phyloP scores from a whole-genome alignment of 768 basidiomycete species.

The Pleurotus pulmonarius region DNA sequence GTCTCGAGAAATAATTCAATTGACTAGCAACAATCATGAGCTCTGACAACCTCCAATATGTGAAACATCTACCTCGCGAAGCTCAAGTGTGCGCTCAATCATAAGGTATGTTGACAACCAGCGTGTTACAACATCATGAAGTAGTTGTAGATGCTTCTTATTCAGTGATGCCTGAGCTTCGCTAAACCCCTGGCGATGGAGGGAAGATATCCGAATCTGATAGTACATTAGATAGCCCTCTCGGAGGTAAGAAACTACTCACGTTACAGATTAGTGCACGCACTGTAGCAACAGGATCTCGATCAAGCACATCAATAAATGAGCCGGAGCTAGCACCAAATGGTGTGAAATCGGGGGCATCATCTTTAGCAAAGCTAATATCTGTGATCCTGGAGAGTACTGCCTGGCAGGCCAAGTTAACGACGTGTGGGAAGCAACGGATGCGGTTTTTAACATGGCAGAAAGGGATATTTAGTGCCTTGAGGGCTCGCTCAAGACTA shows the following conservation, averaged over 20 bases:
- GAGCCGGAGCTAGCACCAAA: no score
- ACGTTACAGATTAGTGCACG: no score
- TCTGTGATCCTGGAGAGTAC: constrained; percentile 21
- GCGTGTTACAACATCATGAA: constrained; percentile 22
- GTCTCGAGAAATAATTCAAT: constrained; percentile 16
- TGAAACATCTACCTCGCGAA: constrained; percentile 14
- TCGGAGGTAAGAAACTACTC: no score
- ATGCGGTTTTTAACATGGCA: no score
- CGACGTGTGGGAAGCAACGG: constrained; percentile 28
- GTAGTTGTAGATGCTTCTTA: constrained; percentile 19
- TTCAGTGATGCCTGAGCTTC: background rate
- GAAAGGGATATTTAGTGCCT: no score
- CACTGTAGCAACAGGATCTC: no score
- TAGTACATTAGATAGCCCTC: no score
- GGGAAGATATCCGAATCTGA: background rate
- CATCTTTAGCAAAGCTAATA: constrained; percentile 9
- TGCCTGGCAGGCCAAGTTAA: constrained; percentile 27
- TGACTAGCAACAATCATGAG: constrained; percentile 15
- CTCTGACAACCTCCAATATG: background rate
- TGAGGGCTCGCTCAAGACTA: constrained; percentile 14
- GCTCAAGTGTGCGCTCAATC: constrained; percentile 20
- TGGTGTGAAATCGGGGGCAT: background rate
- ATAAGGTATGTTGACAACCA: constrained; percentile 29
- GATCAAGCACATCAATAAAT: no score
- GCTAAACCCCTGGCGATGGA: background rate